phyloP scores from a whole-genome alignment of 257 asterid species.

The Coffea eugenioides region DNA sequence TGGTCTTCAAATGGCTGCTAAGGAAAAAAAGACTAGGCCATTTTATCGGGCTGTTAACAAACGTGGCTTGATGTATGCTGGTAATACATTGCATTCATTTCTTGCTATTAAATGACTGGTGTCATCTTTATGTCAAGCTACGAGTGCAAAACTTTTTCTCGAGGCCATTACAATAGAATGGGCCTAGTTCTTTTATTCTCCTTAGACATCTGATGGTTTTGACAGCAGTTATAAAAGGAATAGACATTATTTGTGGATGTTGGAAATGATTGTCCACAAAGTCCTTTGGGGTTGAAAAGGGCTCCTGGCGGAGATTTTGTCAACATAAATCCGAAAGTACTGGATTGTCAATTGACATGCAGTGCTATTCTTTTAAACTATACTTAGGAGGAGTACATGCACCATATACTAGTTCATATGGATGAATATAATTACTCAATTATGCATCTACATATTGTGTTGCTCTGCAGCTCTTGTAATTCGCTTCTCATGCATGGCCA shows the following conservation, averaged over 20 bases:
- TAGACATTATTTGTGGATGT: not conserved
- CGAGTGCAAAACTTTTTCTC: not conserved
- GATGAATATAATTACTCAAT: not conserved
- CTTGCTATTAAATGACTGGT: not conserved
- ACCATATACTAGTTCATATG: not conserved
- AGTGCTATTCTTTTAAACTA: not conserved
- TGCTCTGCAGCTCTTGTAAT: not conserved
- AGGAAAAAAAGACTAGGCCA: constrained; percentile 67
- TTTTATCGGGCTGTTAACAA: constrained; percentile 76
- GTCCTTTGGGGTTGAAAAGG: not conserved
- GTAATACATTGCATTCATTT: constrained; percentile 30
- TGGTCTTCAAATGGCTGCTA: constrained; percentile 72
- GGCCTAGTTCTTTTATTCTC: not conserved
- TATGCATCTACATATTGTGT: not conserved
- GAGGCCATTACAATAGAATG: not conserved
- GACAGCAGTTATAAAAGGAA: not conserved
- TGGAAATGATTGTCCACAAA: not conserved
- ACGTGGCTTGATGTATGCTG: constrained; percentile 90
- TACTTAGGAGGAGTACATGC: not conserved
- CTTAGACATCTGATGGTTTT: not conserved
- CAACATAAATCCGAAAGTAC: not conserved
- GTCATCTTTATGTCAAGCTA: not conserved
- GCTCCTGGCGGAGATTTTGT: not conserved
- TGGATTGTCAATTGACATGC: not conserved
- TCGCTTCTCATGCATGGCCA: not conserved